Evolutionary conservation across 2,329 filamentous ascomycete species (phyloP), one percentile per base, ranked within the genome.

Genomic region (Didymellaceae sp.): DNA sequence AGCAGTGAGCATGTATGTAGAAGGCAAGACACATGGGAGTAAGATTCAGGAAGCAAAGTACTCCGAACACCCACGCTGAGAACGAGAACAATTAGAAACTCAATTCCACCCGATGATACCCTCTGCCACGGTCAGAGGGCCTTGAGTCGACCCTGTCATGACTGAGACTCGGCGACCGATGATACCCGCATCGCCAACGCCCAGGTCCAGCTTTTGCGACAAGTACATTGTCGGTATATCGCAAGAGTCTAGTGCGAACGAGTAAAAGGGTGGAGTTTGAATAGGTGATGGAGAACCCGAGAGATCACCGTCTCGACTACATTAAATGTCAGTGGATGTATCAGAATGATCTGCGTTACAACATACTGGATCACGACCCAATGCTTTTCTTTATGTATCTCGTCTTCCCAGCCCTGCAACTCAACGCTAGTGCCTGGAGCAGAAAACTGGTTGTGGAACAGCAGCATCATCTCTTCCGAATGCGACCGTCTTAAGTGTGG

Each of bases 91-190:
- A 8, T 5, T 3, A 17, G 20, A 10, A 10, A 13, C 16, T 64
- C 37, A 73, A 45, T 73, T 73, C 68, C 69, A 73, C 3, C 69
- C 70, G 41, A 71, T 63, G 9, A 73, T 63, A 0, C 69, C 70
- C 43, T 71, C 66, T 0, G 68, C 69, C 0, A 73, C 35, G 0
- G 52, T 59, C 41, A 59, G 28, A 2, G 60, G 56, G 1, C 57
- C 65, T 16, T 43, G 46, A 6, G 21, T 53, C 20, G 62, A 63
- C 8, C 59, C 57, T 0, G 48, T 65, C 65, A 73, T 65, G 0
- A 73, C 55, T 3, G 65, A 67, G 0, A 73, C 54, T 16, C 65
- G 61, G n/a, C 70, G 54, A 11, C 70, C 70, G 8, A 73, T 61
- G n/a, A 73, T 65, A 0, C 70, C 70, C 2, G 35, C 48, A 13